Conservation (phyloP, 768 basidiomycete genomes). For the Mycena galopus region DNA sequence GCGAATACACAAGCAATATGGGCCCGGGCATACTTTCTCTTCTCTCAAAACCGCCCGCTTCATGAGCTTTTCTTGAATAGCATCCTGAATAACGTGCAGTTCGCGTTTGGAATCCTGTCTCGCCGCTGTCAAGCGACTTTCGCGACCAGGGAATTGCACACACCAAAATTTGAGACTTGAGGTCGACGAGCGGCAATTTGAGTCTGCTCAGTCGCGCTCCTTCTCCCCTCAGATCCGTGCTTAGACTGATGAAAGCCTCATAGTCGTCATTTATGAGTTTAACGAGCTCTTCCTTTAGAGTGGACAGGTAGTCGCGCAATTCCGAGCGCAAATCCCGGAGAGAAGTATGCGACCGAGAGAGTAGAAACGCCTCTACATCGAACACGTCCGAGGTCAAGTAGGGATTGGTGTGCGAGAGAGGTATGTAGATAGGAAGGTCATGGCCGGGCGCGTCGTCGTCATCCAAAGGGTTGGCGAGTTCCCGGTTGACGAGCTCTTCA, state of each 20-base stretch:
- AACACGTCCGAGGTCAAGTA: conserved; percentile 78
- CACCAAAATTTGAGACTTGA: conserved; percentile 80
- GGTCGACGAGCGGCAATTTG: conserved; percentile 71
- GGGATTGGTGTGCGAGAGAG: conserved; percentile 85
- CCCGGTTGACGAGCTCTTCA: conserved; percentile 75
- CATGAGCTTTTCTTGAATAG: conserved; percentile 83
- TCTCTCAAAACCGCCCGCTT: conserved; percentile 84
- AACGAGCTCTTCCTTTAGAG: conserved; percentile 93
- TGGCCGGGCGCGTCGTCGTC: conserved; percentile 43
- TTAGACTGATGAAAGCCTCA: conserved; percentile 96
- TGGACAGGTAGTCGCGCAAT: conserved; percentile 85
- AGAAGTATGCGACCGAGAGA: conserved; percentile 87
- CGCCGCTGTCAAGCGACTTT: neutral
- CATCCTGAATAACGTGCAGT: conserved; percentile 75
- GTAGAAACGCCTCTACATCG: conserved; percentile 88
- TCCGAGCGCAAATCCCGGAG: conserved; percentile 90
- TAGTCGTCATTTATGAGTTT: conserved; percentile 98
- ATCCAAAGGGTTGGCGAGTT: conserved; percentile 47
- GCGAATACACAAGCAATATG: conserved; percentile 2
- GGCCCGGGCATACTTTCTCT: conserved; percentile 73
- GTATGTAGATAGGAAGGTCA: conserved; percentile 73
- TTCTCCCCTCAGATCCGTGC: conserved; percentile 92
- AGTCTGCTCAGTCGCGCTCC: conserved; percentile 77
- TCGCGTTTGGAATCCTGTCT: conserved; percentile 71
- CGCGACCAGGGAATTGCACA: conserved; percentile 42